Evolutionary conservation across 306 rosid genomes (phyloP).

Genomic region (Nissolia schottii): DNA sequence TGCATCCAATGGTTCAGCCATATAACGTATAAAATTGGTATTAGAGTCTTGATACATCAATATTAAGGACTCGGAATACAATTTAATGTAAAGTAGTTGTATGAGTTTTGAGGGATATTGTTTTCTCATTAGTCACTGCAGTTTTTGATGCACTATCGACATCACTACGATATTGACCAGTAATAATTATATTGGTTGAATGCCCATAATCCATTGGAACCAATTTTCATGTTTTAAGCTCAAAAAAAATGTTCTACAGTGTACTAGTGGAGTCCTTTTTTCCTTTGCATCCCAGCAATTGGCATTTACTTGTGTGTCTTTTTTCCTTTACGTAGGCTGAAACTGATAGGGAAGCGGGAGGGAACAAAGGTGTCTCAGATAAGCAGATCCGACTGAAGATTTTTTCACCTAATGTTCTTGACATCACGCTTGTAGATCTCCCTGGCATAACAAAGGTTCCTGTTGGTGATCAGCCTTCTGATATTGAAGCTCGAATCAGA

Average conservation of each 20-base stretch:
- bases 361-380: constrained; percentile 96
- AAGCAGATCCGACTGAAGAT: constrained; percentile 97
- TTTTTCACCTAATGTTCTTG: constrained; percentile 95
- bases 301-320: not conserved
- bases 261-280: not conserved
- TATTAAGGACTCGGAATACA: not conserved
- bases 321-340: constrained; percentile 54
- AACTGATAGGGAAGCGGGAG: constrained; percentile 97
- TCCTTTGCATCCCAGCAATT: not conserved
- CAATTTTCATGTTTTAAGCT: not conserved
- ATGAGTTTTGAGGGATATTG: not conserved
- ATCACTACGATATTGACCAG: not conserved
- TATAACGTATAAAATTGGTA: not conserved
- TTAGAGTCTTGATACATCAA: not conserved
- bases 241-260: not conserved
- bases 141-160: not conserved
- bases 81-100: not conserved
- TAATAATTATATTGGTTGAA: not conserved
- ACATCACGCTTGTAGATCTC: constrained; percentile 94
- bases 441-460: constrained; percentile 99
- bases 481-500: constrained; percentile 92
- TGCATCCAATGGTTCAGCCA: not conserved
- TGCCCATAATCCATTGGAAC: constrained; percentile 6
- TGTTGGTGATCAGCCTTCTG: constrained; percentile 98
- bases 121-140: not conserved